phyloP scores from a whole-genome alignment of 495 filamentous ascomycete genomes.

The Trichocladium antarcticum region DNA sequence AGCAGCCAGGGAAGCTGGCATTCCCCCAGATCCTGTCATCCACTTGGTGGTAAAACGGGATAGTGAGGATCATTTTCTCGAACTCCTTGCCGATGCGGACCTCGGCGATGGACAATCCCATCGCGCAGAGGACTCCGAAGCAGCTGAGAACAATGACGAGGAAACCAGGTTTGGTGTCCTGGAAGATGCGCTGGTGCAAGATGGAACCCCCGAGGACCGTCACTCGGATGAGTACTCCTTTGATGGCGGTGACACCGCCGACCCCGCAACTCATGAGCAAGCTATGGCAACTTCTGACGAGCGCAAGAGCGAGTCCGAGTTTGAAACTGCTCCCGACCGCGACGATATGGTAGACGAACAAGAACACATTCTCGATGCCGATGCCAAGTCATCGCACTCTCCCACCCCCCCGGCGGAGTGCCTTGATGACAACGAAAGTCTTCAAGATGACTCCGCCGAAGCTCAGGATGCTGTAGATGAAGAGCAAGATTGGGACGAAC shows the following conservation, averaged over 20 bases:
- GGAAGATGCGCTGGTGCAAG: neutral
- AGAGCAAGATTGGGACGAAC: neutral
- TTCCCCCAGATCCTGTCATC: constrained; percentile 8
- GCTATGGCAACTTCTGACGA: constrained; percentile 14
- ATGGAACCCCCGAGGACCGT: neutral
- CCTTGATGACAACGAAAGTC: neutral
- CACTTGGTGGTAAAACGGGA: constrained; percentile 18
- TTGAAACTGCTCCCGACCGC: constrained; percentile 8
- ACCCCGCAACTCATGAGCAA: constrained; percentile 8
- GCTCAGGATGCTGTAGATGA: neutral
- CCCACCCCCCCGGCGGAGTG: neutral
- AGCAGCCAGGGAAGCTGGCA: constrained; percentile 8
- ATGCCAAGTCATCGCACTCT: neutral
- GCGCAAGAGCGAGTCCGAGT: constrained; percentile 7
- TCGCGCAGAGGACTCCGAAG: constrained; percentile 5
- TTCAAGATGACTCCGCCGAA: neutral
- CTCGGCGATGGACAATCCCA: constrained; percentile 2
- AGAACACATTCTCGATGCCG: neutral
- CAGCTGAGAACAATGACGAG: constrained; percentile 8
- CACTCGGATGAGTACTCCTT: neutral
- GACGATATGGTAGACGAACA: constrained; percentile 13
- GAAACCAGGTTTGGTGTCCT: neutral
- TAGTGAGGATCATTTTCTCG: constrained; percentile 20
- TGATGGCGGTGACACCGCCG: neutral
- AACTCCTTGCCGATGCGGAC: constrained; percentile 15